Evolutionary conservation across 148 eudicot species (phyloP).

Genomic region (Amaranthus hypochondriacus): DNA sequence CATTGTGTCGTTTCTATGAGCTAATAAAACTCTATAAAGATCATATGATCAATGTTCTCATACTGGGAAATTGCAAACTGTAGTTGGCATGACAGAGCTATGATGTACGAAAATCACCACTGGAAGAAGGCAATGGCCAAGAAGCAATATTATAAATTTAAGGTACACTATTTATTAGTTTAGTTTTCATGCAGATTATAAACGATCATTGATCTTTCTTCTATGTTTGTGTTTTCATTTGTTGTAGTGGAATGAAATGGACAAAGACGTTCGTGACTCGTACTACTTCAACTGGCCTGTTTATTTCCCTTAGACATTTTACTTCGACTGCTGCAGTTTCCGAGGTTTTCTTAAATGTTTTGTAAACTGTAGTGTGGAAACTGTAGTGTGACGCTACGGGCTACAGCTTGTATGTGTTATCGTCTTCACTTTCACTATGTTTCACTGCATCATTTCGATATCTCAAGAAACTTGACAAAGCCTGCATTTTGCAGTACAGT

Average conservation of each 20-base stretch:
- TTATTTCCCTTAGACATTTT: constrained; percentile 50
- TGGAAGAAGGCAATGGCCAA: constrained; percentile 84
- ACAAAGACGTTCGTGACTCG: constrained; percentile 56
- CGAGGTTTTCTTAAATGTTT: neutral
- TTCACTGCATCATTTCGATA: neutral
- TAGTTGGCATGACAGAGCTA: constrained; percentile 96
- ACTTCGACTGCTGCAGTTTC: neutral
- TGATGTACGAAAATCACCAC: constrained; percentile 80
- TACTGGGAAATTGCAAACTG: constrained; percentile 17
- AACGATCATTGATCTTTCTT: neutral
- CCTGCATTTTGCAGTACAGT: neutral
- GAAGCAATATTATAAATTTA: constrained; percentile 65
- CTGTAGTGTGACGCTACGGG: neutral
- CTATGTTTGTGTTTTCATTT: constrained; percentile 7
- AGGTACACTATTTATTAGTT: constrained; percentile 32
- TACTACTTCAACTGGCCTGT: constrained; percentile 90
- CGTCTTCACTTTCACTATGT: neutral
- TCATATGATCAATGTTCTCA: constrained; percentile 7
- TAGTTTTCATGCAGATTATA: neutral
- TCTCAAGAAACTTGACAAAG: neutral
- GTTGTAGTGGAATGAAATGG: constrained; percentile 85
- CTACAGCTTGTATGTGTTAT: neutral
- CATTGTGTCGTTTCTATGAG: no score
- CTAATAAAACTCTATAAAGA: neutral
- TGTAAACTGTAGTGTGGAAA: neutral